phyloP scores from a whole-genome alignment of 2,329 filamentous ascomycete species.

The Colletotrichum limetticola region DNA sequence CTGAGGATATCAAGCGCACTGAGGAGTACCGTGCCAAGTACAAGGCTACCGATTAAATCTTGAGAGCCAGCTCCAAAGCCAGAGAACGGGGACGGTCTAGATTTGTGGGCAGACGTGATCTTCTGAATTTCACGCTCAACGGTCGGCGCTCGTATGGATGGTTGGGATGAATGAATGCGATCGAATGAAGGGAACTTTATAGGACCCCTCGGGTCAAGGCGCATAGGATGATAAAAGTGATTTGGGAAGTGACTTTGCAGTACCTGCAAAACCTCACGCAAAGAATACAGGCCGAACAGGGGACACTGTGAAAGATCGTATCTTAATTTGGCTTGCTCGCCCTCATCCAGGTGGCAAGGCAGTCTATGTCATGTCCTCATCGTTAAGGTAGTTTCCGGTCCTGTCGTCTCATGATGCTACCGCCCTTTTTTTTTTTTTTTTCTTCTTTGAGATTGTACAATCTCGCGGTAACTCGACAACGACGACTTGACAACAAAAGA shows the following conservation, averaged over 20 bases:
- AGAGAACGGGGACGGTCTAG: no score
- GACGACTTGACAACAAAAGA: neutral
- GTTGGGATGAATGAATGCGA: neutral
- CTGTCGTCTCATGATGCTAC: neutral
- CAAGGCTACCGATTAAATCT: conserved; percentile 64
- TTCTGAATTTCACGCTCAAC: neutral
- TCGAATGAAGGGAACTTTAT: neutral
- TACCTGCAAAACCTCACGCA: neutral
- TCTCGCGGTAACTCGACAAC: conserved; percentile 8
- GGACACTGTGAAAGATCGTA: neutral
- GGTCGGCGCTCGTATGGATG: conserved; percentile 3
- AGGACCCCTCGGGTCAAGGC: neutral
- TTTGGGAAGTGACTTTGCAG: conserved; percentile 23
- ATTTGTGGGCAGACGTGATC: neutral
- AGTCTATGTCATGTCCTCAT: conserved; percentile 18
- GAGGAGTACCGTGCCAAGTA: conserved; percentile 79
- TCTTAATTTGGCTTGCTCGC: conserved; percentile 6
- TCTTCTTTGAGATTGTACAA: neutral
- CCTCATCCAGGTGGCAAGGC: neutral
- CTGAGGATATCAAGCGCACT: conserved; percentile 72
- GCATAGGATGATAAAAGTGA: conserved; percentile 25
- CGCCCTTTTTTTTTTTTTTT: conserved; percentile 6
- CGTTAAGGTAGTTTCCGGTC: conserved; percentile 1
- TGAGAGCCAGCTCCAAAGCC: no score
- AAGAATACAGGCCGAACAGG: neutral